Evolutionary conservation across 345 rosid genomes (phyloP), one percentile per base, ranked within the genome.

Genomic region (Punica granatum): DNA sequence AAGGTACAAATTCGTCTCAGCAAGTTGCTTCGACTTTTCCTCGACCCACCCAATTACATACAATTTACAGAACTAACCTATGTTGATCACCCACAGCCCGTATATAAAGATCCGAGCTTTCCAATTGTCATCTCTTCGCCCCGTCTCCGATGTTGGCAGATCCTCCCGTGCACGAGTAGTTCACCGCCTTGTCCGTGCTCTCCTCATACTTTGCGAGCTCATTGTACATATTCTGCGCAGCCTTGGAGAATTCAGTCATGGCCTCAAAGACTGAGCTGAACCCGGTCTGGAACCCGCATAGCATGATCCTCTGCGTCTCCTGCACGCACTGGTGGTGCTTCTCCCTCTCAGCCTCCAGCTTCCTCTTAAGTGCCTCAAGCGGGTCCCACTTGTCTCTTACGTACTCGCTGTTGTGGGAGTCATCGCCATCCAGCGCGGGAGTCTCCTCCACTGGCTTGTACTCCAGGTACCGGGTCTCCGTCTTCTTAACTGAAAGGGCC

Each of bases 211-310:
- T 73, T 53, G 77, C 70, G 18, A 88, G 84, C 31, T 80, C 86
- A 43, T 73, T 69, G 69, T 81, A 88, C 84, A 88, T 80, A 18
- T 75, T 82, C 66, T 75, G 72, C 51, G 88, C 80, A 41, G 82
- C 81, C 66, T 75, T 82, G 6, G 85, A 80, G 79, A 86, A 86
- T 31, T 81, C 88, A 1, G 76, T 61, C 11, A 88, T 62, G 5
- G 86, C 78, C 67, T 80, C 82, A 0, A 88, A 86, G 67, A 86
- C 85, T 0, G 72, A 13, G 1, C 74, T 68, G 72, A 88, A 83
- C 33, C 91, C 86, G 0, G 79, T 81, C 74, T 72, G 91, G 36
- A 88, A 72, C 37, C 91, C 89, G 39, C 67, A 78, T n/a, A 88
- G 54, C 12, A 84, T 86, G 61, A 80, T 72, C 75, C 85, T 78